phyloP scores from a whole-genome alignment of 495 filamentous ascomycete genomes.

The Podospora pseudoanserina region DNA sequence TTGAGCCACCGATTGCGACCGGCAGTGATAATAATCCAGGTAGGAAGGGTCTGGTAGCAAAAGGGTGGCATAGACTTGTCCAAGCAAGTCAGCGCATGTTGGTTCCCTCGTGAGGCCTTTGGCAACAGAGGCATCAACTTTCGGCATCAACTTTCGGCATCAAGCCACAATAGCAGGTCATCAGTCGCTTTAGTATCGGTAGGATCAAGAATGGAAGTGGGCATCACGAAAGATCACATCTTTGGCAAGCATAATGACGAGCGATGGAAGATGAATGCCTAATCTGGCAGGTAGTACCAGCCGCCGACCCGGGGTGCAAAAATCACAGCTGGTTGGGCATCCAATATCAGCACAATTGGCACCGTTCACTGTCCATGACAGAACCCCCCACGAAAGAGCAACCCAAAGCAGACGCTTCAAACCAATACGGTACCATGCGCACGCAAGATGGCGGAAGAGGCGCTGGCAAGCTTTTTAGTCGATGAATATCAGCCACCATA shows the following conservation, averaged over 20 bases:
- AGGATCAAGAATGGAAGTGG: neutral
- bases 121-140: neutral
- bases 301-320: too few species aligned
- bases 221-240: neutral
- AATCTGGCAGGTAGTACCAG: neutral
- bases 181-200: neutral
- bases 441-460: conserved; percentile 8
- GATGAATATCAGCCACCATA: neutral
- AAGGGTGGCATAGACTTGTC: neutral
- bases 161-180: neutral
- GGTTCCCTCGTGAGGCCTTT: neutral
- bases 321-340: neutral
- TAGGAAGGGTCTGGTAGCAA: neutral
- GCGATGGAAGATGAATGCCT: neutral
- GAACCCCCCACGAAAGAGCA: neutral
- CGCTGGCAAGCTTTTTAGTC: conserved; percentile 6
- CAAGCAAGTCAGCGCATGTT: neutral
- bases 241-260: neutral
- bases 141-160: neutral
- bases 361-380: neutral
- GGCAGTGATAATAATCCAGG: conserved; percentile 33
- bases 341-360: neutral
- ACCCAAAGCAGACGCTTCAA: neutral
- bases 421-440: neutral
- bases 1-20: conserved; percentile 49